Conservation (phyloP, 495 filamentous ascomycete genomes). For the Penicillium dipodomyicola region DNA sequence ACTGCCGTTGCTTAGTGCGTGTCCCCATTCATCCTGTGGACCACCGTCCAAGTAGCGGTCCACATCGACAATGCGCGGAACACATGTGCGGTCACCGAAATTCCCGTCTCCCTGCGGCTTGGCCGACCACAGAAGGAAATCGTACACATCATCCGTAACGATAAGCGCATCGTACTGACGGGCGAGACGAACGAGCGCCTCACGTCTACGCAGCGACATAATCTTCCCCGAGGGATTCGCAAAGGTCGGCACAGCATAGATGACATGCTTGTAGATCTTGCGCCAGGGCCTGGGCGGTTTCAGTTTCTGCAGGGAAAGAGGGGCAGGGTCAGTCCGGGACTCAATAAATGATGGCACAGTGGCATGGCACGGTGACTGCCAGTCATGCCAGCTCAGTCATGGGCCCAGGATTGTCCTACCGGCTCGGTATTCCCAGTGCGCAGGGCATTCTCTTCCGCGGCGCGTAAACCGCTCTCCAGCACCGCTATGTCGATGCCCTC, state of each 20-base stretch:
- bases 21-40: conserved; percentile 61
- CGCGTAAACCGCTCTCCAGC: conserved; percentile 50
- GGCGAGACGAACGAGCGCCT: conserved; percentile 63
- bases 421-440: conserved; percentile 34
- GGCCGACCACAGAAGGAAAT: conserved; percentile 72
- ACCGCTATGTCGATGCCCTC: conserved; percentile 65
- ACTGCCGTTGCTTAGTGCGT: conserved; percentile 74
- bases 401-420: conserved; percentile 30
- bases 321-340: conserved; percentile 14
- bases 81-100: conserved; percentile 38
- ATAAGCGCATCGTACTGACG: conserved; percentile 72
- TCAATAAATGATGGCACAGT: conserved; percentile 1
- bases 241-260: conserved; percentile 82
- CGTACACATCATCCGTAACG: conserved; percentile 89
- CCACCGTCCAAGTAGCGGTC: conserved; percentile 61
- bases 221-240: conserved; percentile 77
- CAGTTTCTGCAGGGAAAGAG: conserved; percentile 28
- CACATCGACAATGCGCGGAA: conserved; percentile 75
- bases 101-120: conserved; percentile 23
- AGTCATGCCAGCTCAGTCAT: conserved; percentile 1
- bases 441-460: conserved; percentile 34
- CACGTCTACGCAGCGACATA: conserved; percentile 60
- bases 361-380: not conserved
- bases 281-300: conserved; percentile 47
- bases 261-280: conserved; percentile 77